phyloP scores from a whole-genome alignment of 1,284 basidiomycete genomes.

The Cutaneotrichosporon mucoides region DNA sequence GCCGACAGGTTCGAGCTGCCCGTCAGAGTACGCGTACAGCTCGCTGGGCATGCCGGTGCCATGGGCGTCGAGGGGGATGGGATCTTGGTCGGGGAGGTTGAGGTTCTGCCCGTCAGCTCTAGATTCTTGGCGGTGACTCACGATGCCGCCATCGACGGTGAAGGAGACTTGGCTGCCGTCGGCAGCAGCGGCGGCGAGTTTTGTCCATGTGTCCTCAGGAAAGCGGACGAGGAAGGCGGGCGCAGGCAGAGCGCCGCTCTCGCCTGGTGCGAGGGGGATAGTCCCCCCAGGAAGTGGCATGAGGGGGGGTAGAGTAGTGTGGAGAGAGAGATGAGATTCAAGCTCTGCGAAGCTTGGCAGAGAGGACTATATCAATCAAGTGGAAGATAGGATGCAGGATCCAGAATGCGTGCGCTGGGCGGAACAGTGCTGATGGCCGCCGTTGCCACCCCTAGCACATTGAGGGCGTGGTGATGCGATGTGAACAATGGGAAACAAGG shows the following conservation, averaged over 20 bases:
- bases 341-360: background rate
- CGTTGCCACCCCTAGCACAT: background rate
- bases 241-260: slow-evolving; percentile 1
- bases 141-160: slow-evolving; percentile 28
- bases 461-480: background rate
- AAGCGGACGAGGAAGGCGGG: slow-evolving; percentile 37
- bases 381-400: background rate
- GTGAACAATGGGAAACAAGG: background rate
- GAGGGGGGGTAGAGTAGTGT: background rate
- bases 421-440: background rate
- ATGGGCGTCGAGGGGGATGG: slow-evolving; percentile 25
- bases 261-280: slow-evolving; percentile 18
- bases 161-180: slow-evolving; percentile 19
- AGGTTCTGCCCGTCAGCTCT: slow-evolving; percentile 22
- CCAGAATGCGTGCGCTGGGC: background rate
- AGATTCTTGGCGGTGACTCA: slow-evolving; percentile 11
- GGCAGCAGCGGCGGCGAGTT: slow-evolving; percentile 17
- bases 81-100: slow-evolving; percentile 25
- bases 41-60: slow-evolving; percentile 26
- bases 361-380: background rate
- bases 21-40: slow-evolving; percentile 20
- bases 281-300: slow-evolving; percentile 27
- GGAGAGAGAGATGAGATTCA: background rate
- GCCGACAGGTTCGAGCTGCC: slow-evolving; percentile 23
- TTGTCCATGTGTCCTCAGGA: slow-evolving; percentile 34